Evolutionary conservation across 2,329 filamentous ascomycete genomes (phyloP).

Genomic region (Tolypocladium nubicola): DNA sequence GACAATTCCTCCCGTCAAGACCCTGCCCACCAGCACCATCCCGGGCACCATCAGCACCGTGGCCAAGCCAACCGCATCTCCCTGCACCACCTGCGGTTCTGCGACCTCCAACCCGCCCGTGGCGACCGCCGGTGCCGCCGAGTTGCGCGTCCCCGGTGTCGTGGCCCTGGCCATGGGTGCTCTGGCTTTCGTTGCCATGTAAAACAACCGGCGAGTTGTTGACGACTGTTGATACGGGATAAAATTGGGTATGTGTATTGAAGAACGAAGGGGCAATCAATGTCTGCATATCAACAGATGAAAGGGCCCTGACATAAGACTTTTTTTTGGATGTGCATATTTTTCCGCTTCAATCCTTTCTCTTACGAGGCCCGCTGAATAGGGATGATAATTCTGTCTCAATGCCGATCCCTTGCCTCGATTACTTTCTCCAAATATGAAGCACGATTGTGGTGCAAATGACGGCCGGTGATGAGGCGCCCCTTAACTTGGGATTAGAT

Average conservation of each 20-base stretch:
- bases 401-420: not conserved
- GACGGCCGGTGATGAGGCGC: not conserved
- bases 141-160: constrained; percentile 6
- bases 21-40: not conserved
- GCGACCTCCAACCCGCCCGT: constrained; percentile 4
- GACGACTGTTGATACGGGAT: not conserved
- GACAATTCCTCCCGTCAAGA: not conserved
- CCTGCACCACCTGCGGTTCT: constrained; percentile 5
- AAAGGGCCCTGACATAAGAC: not conserved
- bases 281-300: not conserved
- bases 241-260: not conserved
- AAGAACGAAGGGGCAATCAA: too few species aligned
- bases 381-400: not conserved
- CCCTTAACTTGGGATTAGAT: not conserved
- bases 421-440: not conserved
- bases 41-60: constrained; percentile 1
- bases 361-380: not conserved
- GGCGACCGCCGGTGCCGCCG: constrained; percentile 9
- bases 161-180: constrained; percentile 9
- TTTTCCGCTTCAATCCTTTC: not conserved
- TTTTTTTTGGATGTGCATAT: not conserved
- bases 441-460: not conserved
- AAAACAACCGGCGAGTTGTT: constrained; percentile 1
- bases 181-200: constrained; percentile 10
- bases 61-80: constrained; percentile 2